phyloP scores from a whole-genome alignment of 176 grass and related monocot species.

The Thalia dealbata region DNA sequence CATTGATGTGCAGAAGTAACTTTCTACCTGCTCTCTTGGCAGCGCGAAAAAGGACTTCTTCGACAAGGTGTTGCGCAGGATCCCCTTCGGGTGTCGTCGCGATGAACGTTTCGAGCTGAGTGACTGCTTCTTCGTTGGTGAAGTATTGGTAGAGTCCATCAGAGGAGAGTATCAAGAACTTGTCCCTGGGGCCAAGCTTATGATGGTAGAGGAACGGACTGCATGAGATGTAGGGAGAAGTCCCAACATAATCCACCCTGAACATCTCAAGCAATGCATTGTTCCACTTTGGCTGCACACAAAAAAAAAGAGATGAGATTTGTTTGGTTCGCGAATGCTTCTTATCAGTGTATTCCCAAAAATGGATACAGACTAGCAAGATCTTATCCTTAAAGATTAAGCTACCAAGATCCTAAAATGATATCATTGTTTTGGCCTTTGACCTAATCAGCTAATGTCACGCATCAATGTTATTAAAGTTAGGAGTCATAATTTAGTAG shows the following conservation, averaged over 20 bases:
- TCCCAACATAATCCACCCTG: constrained; percentile 77
- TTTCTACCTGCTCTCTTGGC: constrained; percentile 81
- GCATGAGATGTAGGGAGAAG: constrained; percentile 73
- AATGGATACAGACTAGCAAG: background rate
- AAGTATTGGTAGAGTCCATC: constrained; percentile 98
- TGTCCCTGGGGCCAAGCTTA: constrained; percentile 55
- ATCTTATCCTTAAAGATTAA: background rate
- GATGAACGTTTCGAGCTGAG: constrained; percentile 84
- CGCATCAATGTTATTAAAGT: no score
- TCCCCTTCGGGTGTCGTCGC: constrained; percentile 79
- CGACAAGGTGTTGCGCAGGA: constrained; percentile 84
- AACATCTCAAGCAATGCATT: constrained; percentile 83
- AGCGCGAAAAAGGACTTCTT: constrained; percentile 88
- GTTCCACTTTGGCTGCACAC: constrained; percentile 95
- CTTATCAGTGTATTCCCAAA: background rate
- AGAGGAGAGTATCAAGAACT: constrained; percentile 84
- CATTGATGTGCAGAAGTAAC: constrained; percentile 2
- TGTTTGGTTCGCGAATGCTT: background rate
- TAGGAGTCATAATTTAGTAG: no score
- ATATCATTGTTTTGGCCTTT: background rate
- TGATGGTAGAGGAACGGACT: constrained; percentile 79
- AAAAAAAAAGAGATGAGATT: constrained; percentile 17
- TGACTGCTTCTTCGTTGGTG: constrained; percentile 80
- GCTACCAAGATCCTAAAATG: background rate
- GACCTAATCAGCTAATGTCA: background rate